Base-by-base conservation (phyloP, 495 filamentous ascomycete species). In the Trichoderma orchidacearum region DNA sequence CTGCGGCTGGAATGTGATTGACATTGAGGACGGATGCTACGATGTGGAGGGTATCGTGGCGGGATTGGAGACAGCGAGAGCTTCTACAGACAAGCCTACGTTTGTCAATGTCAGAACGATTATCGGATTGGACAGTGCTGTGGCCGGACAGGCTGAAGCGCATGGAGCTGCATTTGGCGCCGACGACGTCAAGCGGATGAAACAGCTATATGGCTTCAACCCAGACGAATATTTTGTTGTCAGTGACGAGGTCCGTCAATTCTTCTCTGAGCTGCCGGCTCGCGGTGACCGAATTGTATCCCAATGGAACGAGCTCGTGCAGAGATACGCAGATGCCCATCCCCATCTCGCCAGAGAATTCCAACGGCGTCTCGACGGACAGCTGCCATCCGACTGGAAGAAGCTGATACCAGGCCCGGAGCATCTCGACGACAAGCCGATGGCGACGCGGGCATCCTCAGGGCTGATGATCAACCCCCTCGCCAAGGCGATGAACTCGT, bases 81-180 rank as follows among this genome's bases (percentile, higher is more conserved):
- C 84, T 56, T 87, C 95, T 73, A 96, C 77, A 66, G 82, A 97
- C 79, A 98, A 96, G 84, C 93, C 93, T 56, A 85, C 93, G 50
- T 76, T 97, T 62, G 97, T 98, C 79, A 91, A 93, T 76, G 84
- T 98, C 57, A 93, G 85, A 62, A 98, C 93, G 64, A 98, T 87
- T 69, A 98, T 98, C 66, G 93, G 93, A 67, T 96, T 86, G 75
- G 93, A 94, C 61, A 97, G 94, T 63, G 82, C 87, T 76, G 80
- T 91, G 52, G 81, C 91, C 73, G 94, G 94, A 64, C 96, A 93
- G 63, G 83, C 85, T 65, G 88, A 87, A 68, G 93, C 97, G 57
- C 93, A 98, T 80, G 93, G 93, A 59, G 87, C 89, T 68, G 84
- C 93, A 56, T 81, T 98, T 36, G 96, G 96, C 79, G 79, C 81